A percentile compares a stretch with the other conserved stretches of the same genome.
phyloP scores from a whole-genome alignment of 1,284 basidiomycete genomes.

The Cryptococcus sp. region DNA sequence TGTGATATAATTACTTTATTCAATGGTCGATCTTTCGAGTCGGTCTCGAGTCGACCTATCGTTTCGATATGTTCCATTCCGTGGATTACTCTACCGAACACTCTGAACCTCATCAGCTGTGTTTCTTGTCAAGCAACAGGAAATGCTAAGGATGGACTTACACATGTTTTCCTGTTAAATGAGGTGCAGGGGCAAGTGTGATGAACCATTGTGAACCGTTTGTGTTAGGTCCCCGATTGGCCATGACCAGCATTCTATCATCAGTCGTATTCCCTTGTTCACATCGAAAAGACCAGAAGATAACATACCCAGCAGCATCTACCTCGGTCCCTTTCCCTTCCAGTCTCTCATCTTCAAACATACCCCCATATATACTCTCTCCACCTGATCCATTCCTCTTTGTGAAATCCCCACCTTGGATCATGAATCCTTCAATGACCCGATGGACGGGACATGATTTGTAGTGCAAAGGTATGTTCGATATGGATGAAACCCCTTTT shows the following conservation, averaged over 20 bases:
- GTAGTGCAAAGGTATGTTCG: conserved; percentile 71
- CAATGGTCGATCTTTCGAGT: conserved; percentile 57
- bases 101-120: conserved; percentile 16
- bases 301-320: conserved; percentile 44
- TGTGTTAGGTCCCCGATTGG: conserved; percentile 58
- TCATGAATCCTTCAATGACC: conserved; percentile 81
- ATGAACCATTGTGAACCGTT: conserved; percentile 55
- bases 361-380: conserved; percentile 46
- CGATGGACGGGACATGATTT: conserved; percentile 73
- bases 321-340: conserved; percentile 39
- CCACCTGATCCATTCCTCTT: conserved; percentile 54
- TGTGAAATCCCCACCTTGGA: conserved; percentile 69
- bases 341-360: conserved; percentile 46
- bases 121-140: background rate
- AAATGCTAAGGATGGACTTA: conserved; percentile 21
- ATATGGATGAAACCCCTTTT: conserved; percentile 62
- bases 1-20: conserved; percentile 68
- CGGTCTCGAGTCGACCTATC: conserved; percentile 48
- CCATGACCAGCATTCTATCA: conserved; percentile 55
- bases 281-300: background rate
- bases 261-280: background rate
- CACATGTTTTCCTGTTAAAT: conserved; percentile 52
- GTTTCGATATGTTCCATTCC: conserved; percentile 50
- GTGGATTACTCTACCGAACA: conserved; percentile 51
- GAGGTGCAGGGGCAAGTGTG: conserved; percentile 41